Evolutionary conservation across 305 asterid species (phyloP).

Genomic region (Lippia alba): DNA sequence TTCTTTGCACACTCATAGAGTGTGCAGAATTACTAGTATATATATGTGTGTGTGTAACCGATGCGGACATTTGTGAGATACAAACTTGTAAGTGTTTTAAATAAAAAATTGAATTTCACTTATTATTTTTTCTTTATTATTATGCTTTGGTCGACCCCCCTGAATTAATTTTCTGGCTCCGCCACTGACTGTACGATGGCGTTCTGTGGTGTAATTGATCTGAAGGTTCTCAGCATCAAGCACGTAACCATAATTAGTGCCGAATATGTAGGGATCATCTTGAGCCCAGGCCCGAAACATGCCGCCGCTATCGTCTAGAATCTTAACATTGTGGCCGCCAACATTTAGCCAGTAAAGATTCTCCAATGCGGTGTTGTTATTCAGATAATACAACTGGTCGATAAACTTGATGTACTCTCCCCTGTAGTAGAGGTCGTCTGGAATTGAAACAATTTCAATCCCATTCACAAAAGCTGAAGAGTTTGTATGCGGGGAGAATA

Average conservation of each 20-base stretch:
- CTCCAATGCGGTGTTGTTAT: constrained; percentile 42
- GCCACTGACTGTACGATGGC: constrained; percentile 36
- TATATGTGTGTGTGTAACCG: no score
- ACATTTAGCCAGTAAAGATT: constrained; percentile 51
- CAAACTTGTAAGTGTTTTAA: no score
- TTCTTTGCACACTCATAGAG: no score
- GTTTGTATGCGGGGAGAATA: constrained; percentile 39
- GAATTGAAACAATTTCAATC: constrained; percentile 57
- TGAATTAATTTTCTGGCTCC: no score
- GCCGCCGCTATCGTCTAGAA: constrained; percentile 43
- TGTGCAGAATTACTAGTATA: no score
- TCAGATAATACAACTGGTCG: background rate
- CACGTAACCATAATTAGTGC: background rate
- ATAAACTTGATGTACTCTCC: constrained; percentile 10
- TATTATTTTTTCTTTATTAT: no score
- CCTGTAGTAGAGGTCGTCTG: constrained; percentile 47
- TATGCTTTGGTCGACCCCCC: no score
- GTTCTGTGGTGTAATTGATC: constrained; percentile 37
- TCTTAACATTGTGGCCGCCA: constrained; percentile 35
- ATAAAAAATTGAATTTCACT: no score
- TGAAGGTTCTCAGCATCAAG: background rate
- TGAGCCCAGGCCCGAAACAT: constrained; percentile 45
- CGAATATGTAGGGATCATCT: background rate
- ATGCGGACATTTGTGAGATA: no score
- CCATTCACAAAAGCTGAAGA: constrained; percentile 50